Evolutionary conservation across 2,329 filamentous ascomycete genomes (phyloP), one percentile per base, ranked within the genome.

Genomic region (Coniochaeta ligniaria): DNA sequence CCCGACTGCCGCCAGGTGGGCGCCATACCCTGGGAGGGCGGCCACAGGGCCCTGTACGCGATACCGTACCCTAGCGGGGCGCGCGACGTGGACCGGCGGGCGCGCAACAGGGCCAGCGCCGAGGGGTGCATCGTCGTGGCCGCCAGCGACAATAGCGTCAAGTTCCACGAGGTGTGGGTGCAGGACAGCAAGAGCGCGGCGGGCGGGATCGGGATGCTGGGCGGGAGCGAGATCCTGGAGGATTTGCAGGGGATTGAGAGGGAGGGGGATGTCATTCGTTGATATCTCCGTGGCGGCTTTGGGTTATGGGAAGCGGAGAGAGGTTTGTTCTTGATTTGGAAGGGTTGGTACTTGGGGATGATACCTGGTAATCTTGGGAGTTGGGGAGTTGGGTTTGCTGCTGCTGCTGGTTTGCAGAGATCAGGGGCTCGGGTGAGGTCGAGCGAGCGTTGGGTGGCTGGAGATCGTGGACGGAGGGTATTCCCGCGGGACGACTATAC

Each of bases 111-210:
- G 22, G 86, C 83, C 0, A 77, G 80, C 6, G 82, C 85, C 65
- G 90, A 94, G 67, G 91, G 90, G 0, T 96, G 92, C 71, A 88
- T 99, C 66, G 90, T 97, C 20, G 89, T 99, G 59, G 94, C 93
- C 17, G 90, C 91, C 50, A 96, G 92, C 70, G 93, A 98, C 74
- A 88, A 92, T 71, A 96, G 86, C 67, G 89, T 98, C 73, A 95
- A 95, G 71, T 98, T 98, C 69, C 92, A 98, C 73, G 93, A 98
- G 75, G 86, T 99, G 12, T 98, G 93, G 95, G 82, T 83, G n/a
- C 83, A 84, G 2, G 77, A 81, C 45, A 80, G 77, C 66, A 87
- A 83, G 68, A 75, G 78, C 9, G 83, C 80, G 22, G 73, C 78
- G 24, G 73, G 75, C 11, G 78, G 80, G 16, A 78, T 77, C 47